These are phyloP conservation scores for Crinitomyces ghanaensis DNA, from an alignment of 805 yeast species.

Conservation along the genomic window DNA sequence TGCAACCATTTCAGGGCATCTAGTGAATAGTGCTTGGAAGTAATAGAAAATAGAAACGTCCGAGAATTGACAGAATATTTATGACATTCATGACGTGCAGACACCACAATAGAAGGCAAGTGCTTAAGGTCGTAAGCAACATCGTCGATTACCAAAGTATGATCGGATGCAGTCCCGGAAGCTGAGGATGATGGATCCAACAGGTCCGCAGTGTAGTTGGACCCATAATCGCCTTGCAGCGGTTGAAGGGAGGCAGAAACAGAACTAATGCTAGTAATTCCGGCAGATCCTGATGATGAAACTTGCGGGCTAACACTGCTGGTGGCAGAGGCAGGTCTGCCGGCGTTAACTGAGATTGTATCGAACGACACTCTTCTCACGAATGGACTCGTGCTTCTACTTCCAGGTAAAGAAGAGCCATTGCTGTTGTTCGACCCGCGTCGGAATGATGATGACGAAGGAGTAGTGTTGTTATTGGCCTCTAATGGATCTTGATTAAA, in stretches of 20 bases:
- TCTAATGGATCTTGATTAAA: conserved; percentile 3
- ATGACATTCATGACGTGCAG: conserved; percentile 13
- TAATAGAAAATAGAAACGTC: conserved; percentile 14
- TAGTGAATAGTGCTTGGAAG: conserved; percentile 11
- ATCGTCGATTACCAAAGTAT: conserved; percentile 3
- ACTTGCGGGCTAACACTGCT: not conserved
- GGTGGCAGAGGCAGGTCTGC: conserved; percentile 3
- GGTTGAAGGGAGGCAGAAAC: not conserved
- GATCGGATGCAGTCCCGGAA: conserved; percentile 1
- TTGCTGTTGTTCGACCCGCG: not conserved
- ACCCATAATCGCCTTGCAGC: not conserved
- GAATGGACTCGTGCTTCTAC: no score
- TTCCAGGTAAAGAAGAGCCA: no score
- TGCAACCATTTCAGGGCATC: conserved; percentile 14
- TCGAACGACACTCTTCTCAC: conserved; percentile 14
- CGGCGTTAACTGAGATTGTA: conserved; percentile 9
- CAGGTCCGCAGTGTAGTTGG: not conserved
- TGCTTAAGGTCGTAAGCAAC: conserved; percentile 5
- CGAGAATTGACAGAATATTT: conserved; percentile 7
- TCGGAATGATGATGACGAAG: conserved; percentile 1
- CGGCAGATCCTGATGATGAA: conserved; percentile 1
- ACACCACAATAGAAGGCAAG: conserved; percentile 12
- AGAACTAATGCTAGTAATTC: not conserved
- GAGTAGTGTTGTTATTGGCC: not conserved
- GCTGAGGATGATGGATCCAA: not conserved